Percentiles rank a stretch among this genome's conserved stretches.
phyloP scores from a whole-genome alignment of 2,329 filamentous ascomycete genomes.

The Emergomyces pasteurianus region DNA sequence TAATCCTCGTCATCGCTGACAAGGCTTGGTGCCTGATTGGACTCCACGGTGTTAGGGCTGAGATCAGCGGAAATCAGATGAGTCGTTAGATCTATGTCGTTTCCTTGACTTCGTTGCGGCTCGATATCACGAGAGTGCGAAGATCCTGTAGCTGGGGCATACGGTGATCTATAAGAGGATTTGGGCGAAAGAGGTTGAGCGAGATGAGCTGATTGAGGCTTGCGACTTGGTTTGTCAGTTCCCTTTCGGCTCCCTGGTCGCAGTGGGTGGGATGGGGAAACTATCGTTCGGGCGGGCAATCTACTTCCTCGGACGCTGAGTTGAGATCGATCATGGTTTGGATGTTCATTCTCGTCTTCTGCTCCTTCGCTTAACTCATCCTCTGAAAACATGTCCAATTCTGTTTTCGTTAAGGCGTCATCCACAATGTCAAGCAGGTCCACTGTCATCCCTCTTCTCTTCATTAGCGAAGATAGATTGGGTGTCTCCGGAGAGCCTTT shows the following conservation, averaged over 20 bases:
- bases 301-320: conserved; percentile 21
- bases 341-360: conserved; percentile 14
- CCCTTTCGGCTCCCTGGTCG: conserved; percentile 50
- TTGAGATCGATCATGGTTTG: conserved; percentile 12
- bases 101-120: not conserved
- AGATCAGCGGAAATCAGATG: conserved; percentile 39
- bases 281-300: conserved; percentile 46
- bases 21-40: conserved; percentile 66
- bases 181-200: conserved; percentile 21
- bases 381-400: conserved; percentile 28
- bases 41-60: conserved; percentile 57
- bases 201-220: conserved; percentile 32
- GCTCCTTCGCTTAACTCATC: conserved; percentile 27
- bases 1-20: conserved; percentile 71
- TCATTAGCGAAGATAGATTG: conserved; percentile 54
- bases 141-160: conserved; percentile 34
- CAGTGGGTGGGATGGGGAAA: conserved; percentile 38
- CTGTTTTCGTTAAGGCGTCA: conserved; percentile 37
- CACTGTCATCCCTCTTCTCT: conserved; percentile 48
- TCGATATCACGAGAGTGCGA: conserved; percentile 9
- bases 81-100: conserved; percentile 38
- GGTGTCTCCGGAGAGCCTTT: conserved; percentile 49
- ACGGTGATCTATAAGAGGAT: conserved; percentile 19
- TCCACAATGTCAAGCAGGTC: conserved; percentile 48
- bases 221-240: conserved; percentile 27